Conservation (phyloP, 2,329 filamentous ascomycete genomes). For the Colletotrichum sp. region DNA sequence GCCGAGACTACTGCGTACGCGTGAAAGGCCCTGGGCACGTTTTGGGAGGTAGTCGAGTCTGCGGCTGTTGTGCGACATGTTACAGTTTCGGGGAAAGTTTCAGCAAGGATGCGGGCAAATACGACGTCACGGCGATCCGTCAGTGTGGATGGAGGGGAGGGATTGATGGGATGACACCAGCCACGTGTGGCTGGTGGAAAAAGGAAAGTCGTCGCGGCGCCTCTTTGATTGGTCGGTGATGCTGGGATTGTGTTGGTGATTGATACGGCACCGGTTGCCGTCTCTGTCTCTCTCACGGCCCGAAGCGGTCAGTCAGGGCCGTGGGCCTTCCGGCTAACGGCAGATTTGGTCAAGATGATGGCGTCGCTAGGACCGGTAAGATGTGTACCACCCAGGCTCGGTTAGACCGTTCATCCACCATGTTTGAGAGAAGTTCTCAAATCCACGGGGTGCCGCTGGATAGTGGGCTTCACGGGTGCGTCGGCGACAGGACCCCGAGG, state of each 20-base stretch:
- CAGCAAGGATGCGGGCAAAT: background rate
- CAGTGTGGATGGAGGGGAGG: background rate
- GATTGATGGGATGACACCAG: background rate
- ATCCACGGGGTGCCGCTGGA: background rate
- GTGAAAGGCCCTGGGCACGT: background rate
- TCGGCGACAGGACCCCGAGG: background rate
- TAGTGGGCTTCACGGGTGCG: background rate
- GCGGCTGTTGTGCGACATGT: slow-evolving; percentile 16
- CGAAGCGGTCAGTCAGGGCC: background rate
- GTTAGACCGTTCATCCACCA: background rate
- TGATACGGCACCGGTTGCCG: background rate
- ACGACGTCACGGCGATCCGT: background rate
- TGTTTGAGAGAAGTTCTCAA: background rate
- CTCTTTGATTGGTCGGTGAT: background rate
- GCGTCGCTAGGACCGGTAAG: background rate
- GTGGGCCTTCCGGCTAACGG: background rate
- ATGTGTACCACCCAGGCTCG: background rate
- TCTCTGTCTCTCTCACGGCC: background rate
- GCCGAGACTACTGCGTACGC: background rate
- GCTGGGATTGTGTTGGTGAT: background rate
- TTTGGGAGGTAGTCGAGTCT: background rate
- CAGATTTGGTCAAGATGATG: background rate
- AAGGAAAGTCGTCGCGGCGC: background rate
- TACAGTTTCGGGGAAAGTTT: slow-evolving; percentile 16
- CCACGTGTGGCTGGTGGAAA: slow-evolving; percentile 1